Percentiles rank a stretch among this genome's conserved stretches.
Conservation (phyloP, 345 rosid genomes). For the Eutrema heterophyllum region DNA sequence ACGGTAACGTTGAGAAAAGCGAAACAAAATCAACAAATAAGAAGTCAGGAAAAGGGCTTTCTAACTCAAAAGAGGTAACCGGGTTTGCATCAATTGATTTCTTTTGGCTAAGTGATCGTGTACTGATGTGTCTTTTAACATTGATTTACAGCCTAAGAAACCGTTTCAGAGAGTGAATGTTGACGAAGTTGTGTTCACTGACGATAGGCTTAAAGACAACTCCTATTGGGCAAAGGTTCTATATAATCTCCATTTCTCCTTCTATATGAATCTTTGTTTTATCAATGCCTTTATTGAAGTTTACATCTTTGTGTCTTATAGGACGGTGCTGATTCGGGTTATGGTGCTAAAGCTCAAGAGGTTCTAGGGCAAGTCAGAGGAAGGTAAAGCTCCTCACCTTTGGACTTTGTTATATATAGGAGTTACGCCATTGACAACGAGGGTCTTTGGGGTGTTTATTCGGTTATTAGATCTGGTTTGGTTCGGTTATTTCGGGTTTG, state of each 20-base stretch:
- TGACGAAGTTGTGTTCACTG: slow-evolving; percentile 63
- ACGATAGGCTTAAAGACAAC: slow-evolving; percentile 78
- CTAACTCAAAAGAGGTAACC: slow-evolving; percentile 61
- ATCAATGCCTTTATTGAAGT: not conserved
- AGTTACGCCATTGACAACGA: not conserved
- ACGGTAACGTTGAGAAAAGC: slow-evolving; percentile 34
- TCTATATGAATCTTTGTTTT: not conserved
- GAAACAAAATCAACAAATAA: slow-evolving; percentile 38
- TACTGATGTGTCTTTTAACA: slow-evolving; percentile 7
- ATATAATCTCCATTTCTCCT: not conserved
- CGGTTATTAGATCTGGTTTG: not conserved
- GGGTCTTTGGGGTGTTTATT: not conserved
- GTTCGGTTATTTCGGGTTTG: not conserved
- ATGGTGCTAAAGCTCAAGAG: slow-evolving; percentile 96
- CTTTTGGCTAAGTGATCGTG: not conserved
- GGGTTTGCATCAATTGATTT: not conserved
- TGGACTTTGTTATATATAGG: not conserved
- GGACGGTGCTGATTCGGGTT: slow-evolving; percentile 83
- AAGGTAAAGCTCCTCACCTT: slow-evolving; percentile 45
- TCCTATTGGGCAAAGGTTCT: slow-evolving; percentile 92
- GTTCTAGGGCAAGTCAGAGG: slow-evolving; percentile 94
- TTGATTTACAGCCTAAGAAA: slow-evolving; percentile 49
- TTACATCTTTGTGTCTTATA: slow-evolving; percentile 21
- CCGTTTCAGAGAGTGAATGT: slow-evolving; percentile 82
- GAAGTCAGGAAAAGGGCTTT: slow-evolving; percentile 38